phyloP scores from a whole-genome alignment of 2,329 filamentous ascomycete genomes.

The Pseudocercospora ulei region DNA sequence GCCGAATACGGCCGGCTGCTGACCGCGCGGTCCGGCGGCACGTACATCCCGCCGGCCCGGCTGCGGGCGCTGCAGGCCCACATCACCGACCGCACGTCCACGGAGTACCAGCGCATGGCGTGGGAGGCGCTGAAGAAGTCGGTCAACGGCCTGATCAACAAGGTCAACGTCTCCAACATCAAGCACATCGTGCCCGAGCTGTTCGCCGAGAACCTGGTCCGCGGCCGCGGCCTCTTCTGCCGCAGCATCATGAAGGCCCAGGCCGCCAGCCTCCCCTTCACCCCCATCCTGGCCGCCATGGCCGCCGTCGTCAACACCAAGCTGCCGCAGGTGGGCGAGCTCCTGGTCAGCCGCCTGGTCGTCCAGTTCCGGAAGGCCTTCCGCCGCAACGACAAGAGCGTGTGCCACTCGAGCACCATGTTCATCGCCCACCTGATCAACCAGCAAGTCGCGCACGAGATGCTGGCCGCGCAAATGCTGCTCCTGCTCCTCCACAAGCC shows the following conservation, averaged over 20 bases:
- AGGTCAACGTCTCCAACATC: constrained; percentile 96
- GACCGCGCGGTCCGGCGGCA: constrained; percentile 86
- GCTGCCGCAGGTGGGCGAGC: constrained; percentile 83
- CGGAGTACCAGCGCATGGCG: constrained; percentile 97
- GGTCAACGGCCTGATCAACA: constrained; percentile 98
- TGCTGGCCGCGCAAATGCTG: constrained; percentile 83
- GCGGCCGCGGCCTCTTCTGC: constrained; percentile 86
- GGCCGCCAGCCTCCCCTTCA: constrained; percentile 88
- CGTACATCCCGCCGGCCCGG: constrained; percentile 87
- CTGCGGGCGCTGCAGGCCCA: constrained; percentile 87
- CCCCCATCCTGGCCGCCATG: constrained; percentile 91
- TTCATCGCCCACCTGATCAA: constrained; percentile 95
- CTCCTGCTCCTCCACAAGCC: constrained; percentile 88
- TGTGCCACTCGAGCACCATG: constrained; percentile 83
- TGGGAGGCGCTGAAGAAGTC: constrained; percentile 99
- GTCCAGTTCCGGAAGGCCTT: constrained; percentile 93
- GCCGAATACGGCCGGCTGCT: constrained; percentile 88
- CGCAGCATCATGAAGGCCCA: constrained; percentile 98
- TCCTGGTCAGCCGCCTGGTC: constrained; percentile 74
- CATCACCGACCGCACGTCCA: constrained; percentile 90
- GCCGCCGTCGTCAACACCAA: constrained; percentile 96
- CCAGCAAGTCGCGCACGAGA: constrained; percentile 89
- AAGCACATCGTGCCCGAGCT: constrained; percentile 94
- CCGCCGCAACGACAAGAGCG: constrained; percentile 91
- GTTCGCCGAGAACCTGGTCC: constrained; percentile 86